Evolutionary conservation across 768 basidiomycete species (phyloP), one percentile per base, ranked within the genome.

Genomic region (Arthromyces matolae): DNA sequence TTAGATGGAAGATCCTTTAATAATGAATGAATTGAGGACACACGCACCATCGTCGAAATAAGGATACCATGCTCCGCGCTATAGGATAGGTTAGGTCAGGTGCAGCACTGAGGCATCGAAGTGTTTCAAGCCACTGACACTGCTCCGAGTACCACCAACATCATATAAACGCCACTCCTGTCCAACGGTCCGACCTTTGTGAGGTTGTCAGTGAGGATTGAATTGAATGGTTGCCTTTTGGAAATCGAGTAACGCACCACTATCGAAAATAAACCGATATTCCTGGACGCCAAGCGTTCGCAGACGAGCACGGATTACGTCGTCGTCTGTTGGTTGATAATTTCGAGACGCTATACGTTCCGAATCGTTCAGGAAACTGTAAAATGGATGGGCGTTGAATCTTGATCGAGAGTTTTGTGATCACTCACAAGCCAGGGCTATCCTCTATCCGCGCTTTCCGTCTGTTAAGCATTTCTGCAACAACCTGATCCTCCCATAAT

Each of bases 131-230:
- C 52, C 57, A 60, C 82, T 65, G 53, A 87, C 86, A 51, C 72
- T 78, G 44, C 79, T 85, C 53, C 82, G 73, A 28, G 83, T 82
- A 16, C 87, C 88, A 27, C 89, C 88, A 23, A 91, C 86, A 60
- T 92, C 89, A 59, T 86, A 92, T 54, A 92, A 71, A 36, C 82
- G 64, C 88, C 88, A 90, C 61, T 89, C 87, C 49, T 73, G 80
- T 2, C 82, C 84, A 49, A 76, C 72, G 9, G 79, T 78, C 48
- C 71, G 66, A 23, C 79, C 84, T 84, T 43, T 13, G 27, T 19
- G 2, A 42, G n/a, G 16, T 23, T 8, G 14, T n/a, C 41, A 34
- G 36, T 25, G 41, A 24, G 45, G 12, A 47, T 27, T 14, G 28
- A 24, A 18, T 31, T 16, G 27, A n/a, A 35, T 29, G 39, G 29